Conservation (phyloP, 78 protist species). For the Dictyostelium intermedium region DNA sequence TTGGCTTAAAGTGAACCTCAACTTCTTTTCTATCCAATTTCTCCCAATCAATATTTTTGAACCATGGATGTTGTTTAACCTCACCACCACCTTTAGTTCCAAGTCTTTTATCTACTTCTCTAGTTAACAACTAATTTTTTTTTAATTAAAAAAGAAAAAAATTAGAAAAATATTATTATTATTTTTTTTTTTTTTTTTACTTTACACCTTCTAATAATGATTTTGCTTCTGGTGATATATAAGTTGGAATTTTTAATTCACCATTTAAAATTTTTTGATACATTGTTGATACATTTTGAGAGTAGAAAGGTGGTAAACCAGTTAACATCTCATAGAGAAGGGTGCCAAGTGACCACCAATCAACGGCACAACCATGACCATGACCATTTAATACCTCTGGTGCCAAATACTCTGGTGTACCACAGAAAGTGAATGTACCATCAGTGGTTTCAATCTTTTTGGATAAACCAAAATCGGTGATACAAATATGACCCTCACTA, state of each 20-base stretch:
- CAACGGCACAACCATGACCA: constrained; percentile 95
- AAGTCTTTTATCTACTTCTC: constrained; percentile 78
- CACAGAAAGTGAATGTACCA: constrained; percentile 95
- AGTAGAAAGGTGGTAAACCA: constrained; percentile 90
- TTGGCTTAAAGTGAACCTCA: constrained; percentile 85
- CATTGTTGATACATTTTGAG: constrained; percentile 75
- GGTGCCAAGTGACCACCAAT: constrained; percentile 97
- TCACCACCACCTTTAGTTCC: constrained; percentile 78
- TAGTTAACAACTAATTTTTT: constrained; percentile 30
- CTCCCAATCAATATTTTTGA: constrained; percentile 83
- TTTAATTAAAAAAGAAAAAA: not conserved
- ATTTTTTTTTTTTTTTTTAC: not conserved
- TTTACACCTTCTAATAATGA: constrained; percentile 68
- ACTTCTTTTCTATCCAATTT: constrained; percentile 77
- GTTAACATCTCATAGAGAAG: constrained; percentile 94
- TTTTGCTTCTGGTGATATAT: constrained; percentile 76
- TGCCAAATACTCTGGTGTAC: constrained; percentile 98
- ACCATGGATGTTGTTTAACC: constrained; percentile 83
- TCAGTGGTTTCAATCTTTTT: constrained; percentile 85
- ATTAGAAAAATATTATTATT: not conserved
- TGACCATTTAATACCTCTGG: constrained; percentile 91
- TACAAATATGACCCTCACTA: constrained; percentile 91
- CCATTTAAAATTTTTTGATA: constrained; percentile 86
- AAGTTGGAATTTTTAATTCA: constrained; percentile 81
- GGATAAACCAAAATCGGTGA: constrained; percentile 98